A percentile compares a stretch with the other conserved stretches of the same genome.
Conservation (phyloP, 208 protist species). For the Phytomonas serpens region DNA sequence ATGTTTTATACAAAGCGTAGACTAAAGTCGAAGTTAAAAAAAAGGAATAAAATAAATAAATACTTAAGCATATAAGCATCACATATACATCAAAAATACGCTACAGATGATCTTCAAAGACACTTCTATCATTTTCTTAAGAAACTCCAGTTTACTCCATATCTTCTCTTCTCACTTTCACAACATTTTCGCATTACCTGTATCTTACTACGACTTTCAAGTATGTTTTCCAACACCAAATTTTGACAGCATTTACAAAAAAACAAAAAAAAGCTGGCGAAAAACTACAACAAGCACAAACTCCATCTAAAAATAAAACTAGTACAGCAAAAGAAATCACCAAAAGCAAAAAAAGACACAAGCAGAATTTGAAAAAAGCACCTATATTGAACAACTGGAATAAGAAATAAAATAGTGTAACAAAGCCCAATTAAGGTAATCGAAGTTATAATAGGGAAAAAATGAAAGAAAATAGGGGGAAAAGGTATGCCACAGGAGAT, state of each 20-base stretch:
- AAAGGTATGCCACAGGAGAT: constrained; percentile 10
- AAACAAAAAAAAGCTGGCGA: constrained; percentile 10
- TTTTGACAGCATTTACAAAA: background rate
- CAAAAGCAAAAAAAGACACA: constrained; percentile 13
- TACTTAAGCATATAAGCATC: constrained; percentile 8
- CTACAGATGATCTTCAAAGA: background rate
- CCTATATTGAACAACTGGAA: constrained; percentile 5
- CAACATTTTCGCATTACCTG: background rate
- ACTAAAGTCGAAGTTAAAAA: constrained; percentile 3
- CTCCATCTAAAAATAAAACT: background rate
- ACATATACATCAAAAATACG: constrained; percentile 6
- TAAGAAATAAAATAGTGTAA: constrained; percentile 14
- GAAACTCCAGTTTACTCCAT: background rate
- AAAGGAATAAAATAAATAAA: constrained; percentile 1
- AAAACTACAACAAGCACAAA: background rate
- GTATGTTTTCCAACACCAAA: constrained; percentile 5
- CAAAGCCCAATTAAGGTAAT: constrained; percentile 5
- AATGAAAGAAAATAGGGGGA: constrained; percentile 12
- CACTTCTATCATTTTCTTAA: background rate
- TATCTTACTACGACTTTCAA: background rate
- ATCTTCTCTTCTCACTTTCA: background rate
- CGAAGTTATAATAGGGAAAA: constrained; percentile 8
- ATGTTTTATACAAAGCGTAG: background rate
- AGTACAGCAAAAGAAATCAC: constrained; percentile 5
- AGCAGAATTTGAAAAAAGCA: constrained; percentile 5